Conservation (phyloP, 345 rosid species). For the Hirschfeldia incana region DNA sequence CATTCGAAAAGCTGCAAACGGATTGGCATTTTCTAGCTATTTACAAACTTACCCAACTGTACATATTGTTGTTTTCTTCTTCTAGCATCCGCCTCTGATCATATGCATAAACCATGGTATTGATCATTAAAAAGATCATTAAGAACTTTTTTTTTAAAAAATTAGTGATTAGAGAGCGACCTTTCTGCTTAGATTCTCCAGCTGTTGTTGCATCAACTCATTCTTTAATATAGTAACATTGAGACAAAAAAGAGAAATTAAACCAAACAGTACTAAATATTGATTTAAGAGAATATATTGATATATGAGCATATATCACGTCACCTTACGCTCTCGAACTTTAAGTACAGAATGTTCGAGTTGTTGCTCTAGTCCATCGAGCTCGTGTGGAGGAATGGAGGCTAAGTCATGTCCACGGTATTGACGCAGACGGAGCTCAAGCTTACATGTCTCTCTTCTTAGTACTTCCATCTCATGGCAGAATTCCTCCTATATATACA, state of each 20-base stretch:
- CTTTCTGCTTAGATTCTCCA: conserved; percentile 78
- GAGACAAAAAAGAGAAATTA: neutral
- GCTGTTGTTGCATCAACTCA: conserved; percentile 76
- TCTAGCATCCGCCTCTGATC: conserved; percentile 63
- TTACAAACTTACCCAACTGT: conserved; percentile 39
- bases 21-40: neutral
- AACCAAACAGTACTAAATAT: conserved; percentile 5
- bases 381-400: conserved; percentile 51
- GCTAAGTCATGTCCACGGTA: conserved; percentile 68
- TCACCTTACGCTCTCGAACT: conserved; percentile 75
- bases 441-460: conserved; percentile 61
- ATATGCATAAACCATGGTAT: neutral
- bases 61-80: conserved; percentile 71
- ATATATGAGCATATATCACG: neutral
- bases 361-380: conserved; percentile 57
- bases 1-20: neutral
- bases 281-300: neutral
- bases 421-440: conserved; percentile 54
- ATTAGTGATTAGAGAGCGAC: conserved; percentile 38
- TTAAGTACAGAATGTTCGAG: conserved; percentile 64
- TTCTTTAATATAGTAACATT: conserved; percentile 45
- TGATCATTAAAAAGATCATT: neutral
- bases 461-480: conserved; percentile 54
- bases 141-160: too few relatives aligned
- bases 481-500: conserved; percentile 50